Conservation (phyloP, 805 yeast genomes). For the Ogataea methanolica region DNA sequence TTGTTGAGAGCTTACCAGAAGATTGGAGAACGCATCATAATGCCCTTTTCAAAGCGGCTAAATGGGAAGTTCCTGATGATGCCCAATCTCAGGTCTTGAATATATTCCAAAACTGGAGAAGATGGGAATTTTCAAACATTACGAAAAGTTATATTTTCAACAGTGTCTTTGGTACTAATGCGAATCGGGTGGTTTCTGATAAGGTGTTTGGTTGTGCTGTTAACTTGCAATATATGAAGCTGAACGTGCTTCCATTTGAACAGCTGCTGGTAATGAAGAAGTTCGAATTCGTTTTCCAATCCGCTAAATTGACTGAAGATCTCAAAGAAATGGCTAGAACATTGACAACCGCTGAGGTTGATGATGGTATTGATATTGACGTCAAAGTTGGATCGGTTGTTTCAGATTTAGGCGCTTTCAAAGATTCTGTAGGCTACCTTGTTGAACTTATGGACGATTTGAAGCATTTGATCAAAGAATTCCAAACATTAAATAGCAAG, state of each 20-base stretch:
- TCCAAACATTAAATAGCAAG: too few species aligned
- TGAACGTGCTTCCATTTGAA: slow-evolving; percentile 20
- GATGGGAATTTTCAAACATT: slow-evolving; percentile 79
- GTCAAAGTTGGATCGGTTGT: slow-evolving; percentile 14
- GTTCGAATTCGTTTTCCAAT: slow-evolving; percentile 11
- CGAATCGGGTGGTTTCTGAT: slow-evolving; percentile 1
- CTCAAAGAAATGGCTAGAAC: slow-evolving; percentile 13
- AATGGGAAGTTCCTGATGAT: slow-evolving; percentile 43
- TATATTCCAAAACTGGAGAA: slow-evolving; percentile 76
- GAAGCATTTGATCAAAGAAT: not conserved
- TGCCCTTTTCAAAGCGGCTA: slow-evolving; percentile 23
- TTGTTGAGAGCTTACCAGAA: slow-evolving; percentile 52
- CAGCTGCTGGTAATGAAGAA: slow-evolving; percentile 13
- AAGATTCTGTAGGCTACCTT: slow-evolving; percentile 1
- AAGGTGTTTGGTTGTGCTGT: slow-evolving; percentile 5
- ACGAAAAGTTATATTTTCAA: slow-evolving; percentile 52
- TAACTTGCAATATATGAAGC: slow-evolving; percentile 8
- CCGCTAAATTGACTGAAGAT: slow-evolving; percentile 7
- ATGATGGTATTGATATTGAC: slow-evolving; percentile 16
- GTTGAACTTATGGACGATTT: slow-evolving; percentile 2
- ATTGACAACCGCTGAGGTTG: slow-evolving; percentile 12
- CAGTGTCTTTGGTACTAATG: slow-evolving; percentile 39
- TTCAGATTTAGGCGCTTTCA: slow-evolving; percentile 10
- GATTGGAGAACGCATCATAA: slow-evolving; percentile 41
- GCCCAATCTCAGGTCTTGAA: slow-evolving; percentile 53